Percentiles rank a stretch among this genome's conserved stretches.
Conservation (phyloP, 768 basidiomycete genomes). For the Termitomyces sp. region DNA sequence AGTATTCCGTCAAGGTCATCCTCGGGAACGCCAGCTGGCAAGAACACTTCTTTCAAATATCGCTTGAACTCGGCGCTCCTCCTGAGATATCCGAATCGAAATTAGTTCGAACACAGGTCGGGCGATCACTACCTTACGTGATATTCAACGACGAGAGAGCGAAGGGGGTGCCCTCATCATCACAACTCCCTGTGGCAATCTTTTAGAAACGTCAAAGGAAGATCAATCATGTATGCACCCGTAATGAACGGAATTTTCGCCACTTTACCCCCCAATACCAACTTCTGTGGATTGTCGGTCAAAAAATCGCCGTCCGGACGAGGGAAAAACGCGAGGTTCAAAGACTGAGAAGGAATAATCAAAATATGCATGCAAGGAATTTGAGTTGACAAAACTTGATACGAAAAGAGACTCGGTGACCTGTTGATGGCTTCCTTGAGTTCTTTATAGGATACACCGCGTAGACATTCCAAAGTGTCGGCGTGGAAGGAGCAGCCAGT, state of each 20-base stretch:
- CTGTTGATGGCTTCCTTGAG: conserved; percentile 37
- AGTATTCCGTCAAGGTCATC: conserved; percentile 23
- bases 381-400: conserved; percentile 12
- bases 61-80: conserved; percentile 19
- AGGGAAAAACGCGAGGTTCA: conserved; percentile 42
- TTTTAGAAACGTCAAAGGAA: not conserved
- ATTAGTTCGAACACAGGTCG: too few relatives aligned
- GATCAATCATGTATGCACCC: conserved; percentile 20
- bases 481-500: conserved; percentile 32
- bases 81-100: conserved; percentile 7
- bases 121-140: conserved; percentile 26
- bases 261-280: conserved; percentile 36
- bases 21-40: conserved; percentile 25
- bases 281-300: conserved; percentile 34
- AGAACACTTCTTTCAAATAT: conserved; percentile 23
- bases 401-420: conserved; percentile 34
- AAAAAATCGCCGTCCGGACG: conserved; percentile 45
- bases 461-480: conserved; percentile 40
- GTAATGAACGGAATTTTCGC: conserved; percentile 45
- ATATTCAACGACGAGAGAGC: conserved; percentile 39
- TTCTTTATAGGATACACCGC: conserved; percentile 27
- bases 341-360: conserved; percentile 24
- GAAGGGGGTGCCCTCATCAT: conserved; percentile 56
- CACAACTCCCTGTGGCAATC: conserved; percentile 32
- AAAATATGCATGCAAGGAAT: conserved; percentile 19